Evolutionary conservation across 2,329 filamentous ascomycete species (phyloP).

Genomic region (Aspergillus quadrilineatus): DNA sequence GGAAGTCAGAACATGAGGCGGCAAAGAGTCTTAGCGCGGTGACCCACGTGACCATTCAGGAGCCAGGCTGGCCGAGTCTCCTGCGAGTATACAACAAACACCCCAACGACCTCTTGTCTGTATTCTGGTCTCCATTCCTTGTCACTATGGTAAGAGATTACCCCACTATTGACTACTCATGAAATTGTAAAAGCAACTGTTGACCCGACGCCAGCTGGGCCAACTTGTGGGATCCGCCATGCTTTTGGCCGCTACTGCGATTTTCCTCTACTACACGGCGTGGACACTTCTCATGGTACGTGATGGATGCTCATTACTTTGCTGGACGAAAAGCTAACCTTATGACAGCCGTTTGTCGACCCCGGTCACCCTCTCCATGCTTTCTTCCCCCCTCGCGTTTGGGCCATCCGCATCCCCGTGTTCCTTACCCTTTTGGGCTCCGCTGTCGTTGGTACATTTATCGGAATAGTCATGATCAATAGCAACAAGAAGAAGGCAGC

Average conservation of each 20-base stretch:
- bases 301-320: background rate
- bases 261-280: conserved; percentile 91
- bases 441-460: conserved; percentile 92
- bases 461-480: conserved; percentile 96
- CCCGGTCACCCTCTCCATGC: conserved; percentile 88
- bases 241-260: conserved; percentile 69
- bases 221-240: conserved; percentile 76
- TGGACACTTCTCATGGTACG: conserved; percentile 96
- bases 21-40: conserved; percentile 23
- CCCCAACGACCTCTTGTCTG: conserved; percentile 1
- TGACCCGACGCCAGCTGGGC: conserved; percentile 67
- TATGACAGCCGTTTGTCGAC: conserved; percentile 86
- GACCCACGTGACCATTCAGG: conserved; percentile 20
- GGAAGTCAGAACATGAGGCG: conserved; percentile 20
- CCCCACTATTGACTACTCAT: background rate
- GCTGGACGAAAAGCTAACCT: conserved; percentile 6
- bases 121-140: conserved; percentile 1
- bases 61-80: conserved; percentile 21
- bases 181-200: background rate
- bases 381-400: conserved; percentile 94
- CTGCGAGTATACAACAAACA: conserved; percentile 7
- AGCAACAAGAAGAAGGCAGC: conserved; percentile 97
- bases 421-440: conserved; percentile 90
- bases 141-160: conserved; percentile 30
- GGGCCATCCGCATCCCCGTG: conserved; percentile 97